These are phyloP conservation scores for Aschersonia sp. DNA, from an alignment of 2,329 filamentous ascomycete species.

Conservation along the genomic window DNA sequence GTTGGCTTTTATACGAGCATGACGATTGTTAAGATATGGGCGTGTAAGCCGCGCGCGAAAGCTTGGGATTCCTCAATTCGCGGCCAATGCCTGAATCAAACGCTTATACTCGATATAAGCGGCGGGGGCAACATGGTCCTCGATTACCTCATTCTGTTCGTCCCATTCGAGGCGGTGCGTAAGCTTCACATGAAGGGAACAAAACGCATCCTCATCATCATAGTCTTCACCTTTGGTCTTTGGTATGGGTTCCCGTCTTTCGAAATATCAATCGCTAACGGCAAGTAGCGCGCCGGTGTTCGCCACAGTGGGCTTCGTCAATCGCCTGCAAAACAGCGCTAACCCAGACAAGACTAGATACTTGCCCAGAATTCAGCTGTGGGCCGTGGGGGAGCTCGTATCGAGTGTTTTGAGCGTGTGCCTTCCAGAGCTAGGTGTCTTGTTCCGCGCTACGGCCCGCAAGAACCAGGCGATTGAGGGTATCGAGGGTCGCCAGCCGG, in stretches of 20 bases:
- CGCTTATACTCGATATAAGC: background rate
- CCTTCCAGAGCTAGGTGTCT: too few species aligned
- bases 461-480: too few species aligned
- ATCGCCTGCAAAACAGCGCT: background rate
- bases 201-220: background rate
- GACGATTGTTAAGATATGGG: background rate
- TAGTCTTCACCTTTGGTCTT: background rate
- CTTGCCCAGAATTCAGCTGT: background rate
- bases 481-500: too few species aligned
- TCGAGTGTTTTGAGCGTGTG: too few species aligned
- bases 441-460: too few species aligned
- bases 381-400: background rate
- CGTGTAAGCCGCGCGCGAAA: background rate
- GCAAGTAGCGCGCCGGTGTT: background rate
- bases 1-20: background rate
- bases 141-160: background rate
- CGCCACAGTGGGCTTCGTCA: background rate
- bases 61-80: background rate
- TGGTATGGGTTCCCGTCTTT: background rate
- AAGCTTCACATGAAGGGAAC: background rate
- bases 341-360: background rate
- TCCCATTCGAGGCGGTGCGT: background rate
- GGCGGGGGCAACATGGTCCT: background rate
- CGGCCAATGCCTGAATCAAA: background rate
- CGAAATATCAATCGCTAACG: background rate